Conservation (phyloP, 1,284 basidiomycete species). For the Rhodotorula glutinis region DNA sequence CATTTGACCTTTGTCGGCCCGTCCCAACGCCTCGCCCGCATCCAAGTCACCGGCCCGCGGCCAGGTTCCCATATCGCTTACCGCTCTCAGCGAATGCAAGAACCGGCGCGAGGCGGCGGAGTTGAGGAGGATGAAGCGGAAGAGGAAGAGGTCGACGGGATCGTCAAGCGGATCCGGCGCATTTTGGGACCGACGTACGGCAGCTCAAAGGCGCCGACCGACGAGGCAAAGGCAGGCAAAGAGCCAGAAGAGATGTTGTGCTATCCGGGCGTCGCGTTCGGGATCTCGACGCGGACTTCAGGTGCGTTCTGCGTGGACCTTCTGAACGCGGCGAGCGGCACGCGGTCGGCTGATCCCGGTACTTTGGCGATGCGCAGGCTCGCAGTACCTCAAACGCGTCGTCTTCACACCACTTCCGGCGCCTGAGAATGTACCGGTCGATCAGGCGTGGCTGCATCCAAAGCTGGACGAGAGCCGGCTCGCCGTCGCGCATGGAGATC, state of each 20-base stretch:
- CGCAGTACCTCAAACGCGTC: constrained; percentile 9
- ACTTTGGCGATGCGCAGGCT: background rate
- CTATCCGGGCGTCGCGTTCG: constrained; percentile 41
- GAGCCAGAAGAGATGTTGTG: constrained; percentile 25
- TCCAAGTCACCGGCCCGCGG: constrained; percentile 15
- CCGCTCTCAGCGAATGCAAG: constrained; percentile 21
- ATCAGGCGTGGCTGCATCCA: constrained; percentile 36
- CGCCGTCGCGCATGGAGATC: constrained; percentile 23
- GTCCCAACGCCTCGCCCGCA: constrained; percentile 31
- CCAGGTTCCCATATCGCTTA: constrained; percentile 27
- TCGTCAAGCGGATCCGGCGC: constrained; percentile 31
- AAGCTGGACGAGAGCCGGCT: constrained; percentile 13
- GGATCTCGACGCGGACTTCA: constrained; percentile 5
- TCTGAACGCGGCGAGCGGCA: too few species aligned
- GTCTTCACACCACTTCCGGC: constrained; percentile 24
- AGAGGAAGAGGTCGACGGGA: constrained; percentile 26
- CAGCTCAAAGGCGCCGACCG: background rate
- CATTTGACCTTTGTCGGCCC: constrained; percentile 32
- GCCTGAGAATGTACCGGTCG: constrained; percentile 1
- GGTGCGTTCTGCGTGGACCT: background rate
- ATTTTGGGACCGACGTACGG: constrained; percentile 31
- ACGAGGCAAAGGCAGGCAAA: too few species aligned
- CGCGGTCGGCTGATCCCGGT: background rate
- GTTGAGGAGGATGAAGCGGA: background rate
- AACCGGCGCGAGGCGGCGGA: background rate